Percentiles rank a stretch among this genome's conserved stretches.
Evolutionary conservation across 116 monocot species (phyloP).

Genomic region (Iris pallida): DNA sequence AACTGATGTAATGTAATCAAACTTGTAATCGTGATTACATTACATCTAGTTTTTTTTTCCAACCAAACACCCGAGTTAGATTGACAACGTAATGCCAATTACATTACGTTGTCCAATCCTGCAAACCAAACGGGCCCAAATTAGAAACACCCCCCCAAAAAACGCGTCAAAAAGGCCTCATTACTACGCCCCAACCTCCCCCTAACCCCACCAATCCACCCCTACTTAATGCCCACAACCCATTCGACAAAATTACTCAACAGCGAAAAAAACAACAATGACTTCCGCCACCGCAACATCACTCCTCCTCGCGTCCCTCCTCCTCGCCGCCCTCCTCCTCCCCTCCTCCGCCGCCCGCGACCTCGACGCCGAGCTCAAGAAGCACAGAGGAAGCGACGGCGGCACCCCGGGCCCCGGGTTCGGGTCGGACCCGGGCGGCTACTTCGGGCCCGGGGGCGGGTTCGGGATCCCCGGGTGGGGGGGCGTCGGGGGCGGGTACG

Average conservation of each 20-base stretch:
- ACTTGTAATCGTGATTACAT: no score
- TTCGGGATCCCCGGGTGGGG: slow-evolving; percentile 21
- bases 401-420: background rate
- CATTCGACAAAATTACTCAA: background rate
- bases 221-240: background rate
- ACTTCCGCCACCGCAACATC: background rate
- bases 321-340: background rate
- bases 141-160: no score
- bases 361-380: background rate
- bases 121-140: no score
- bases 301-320: slow-evolving; percentile 12
- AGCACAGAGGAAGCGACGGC: background rate
- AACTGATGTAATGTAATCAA: no score
- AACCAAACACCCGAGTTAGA: no score
- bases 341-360: slow-evolving; percentile 15
- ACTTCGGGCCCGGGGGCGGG: slow-evolving; percentile 15
- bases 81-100: no score
- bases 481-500: slow-evolving; percentile 24
- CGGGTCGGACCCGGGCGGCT: background rate
- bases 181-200: background rate
- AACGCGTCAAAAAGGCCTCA: no score
- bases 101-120: no score
- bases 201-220: background rate
- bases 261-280: background rate
- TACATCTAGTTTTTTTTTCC: no score